Base-by-base conservation (phyloP, 2,329 filamentous ascomycete species). In the Blastomyces percursus region DNA sequence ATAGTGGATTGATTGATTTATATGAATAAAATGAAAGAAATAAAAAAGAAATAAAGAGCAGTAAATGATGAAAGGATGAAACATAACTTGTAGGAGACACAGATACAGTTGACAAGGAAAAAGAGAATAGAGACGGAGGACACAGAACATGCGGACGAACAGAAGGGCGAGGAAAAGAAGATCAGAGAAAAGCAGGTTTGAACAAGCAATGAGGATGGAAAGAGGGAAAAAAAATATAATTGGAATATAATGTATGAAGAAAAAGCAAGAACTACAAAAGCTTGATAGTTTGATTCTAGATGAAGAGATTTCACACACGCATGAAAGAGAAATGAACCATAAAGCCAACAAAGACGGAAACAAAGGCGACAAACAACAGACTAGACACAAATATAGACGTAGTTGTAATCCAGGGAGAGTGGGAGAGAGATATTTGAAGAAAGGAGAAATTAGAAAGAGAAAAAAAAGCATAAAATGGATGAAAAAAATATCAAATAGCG, bases 241-340 rank as follows among this genome's bases (percentile, higher is more conserved):
- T 56, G 54, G 19, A 62, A 38, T 38, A 46, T 62, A 64, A 59
- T 57, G 35, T 38, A 59, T 40, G 58, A 42, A 50, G 52, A 58
- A 27, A 24, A 58, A 27, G 35, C 24, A 46, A 57, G 54, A 24
- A 40, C 21, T 30, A 21, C 16, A 51, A 51, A 27, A 30, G 19
- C 16, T 24, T 5, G 12, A 58, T 44, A 58, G 6, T 38, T 51
- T 14, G 38, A 44, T 58, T 58, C 55, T 58, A 58, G n/a, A 35
- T 55, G 19, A 14, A 6, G 44, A 46, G 32, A 56, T 56, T 56
- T 35, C 54, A 24, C 21, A 51, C 14, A 44, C 38, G 38, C 55
- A 27, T 58, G 38, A 42, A 58, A 24, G n/a, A 42, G 21, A 30
- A 24, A 44, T 42, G n/a, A 42, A 27, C 3, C 4, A 58, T 21